Evolutionary conservation across 768 basidiomycete species (phyloP), one percentile per base, ranked within the genome.

Genomic region (Russula sp.): DNA sequence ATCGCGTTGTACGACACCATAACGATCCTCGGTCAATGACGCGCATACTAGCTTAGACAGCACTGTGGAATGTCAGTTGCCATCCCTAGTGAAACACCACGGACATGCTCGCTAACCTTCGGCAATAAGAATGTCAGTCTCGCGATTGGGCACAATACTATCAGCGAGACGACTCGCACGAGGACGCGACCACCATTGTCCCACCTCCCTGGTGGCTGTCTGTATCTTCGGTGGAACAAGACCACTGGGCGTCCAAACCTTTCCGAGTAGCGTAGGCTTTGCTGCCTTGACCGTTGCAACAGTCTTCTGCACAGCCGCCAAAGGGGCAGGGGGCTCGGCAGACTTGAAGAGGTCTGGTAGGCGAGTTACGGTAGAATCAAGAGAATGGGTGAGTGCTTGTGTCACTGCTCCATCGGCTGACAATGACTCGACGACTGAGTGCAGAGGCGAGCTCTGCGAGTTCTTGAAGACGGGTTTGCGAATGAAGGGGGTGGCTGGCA

Each of bases 1-100:
- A 69, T 94, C 93, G 11, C 88, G 78, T 70, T 94, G 93, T 13
- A 93, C 89, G 38, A 86, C 81, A 22, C 92, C 92, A 69, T 86
- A 93, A 20, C 80, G 78, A 73, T 95, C 92, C 71, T 93, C 93
- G 1, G 78, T 76, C 14, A 94, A 74, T 5, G 92, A 93, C 0
- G 85, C 83, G 61, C 84, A 87, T 7, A 81, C 78, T 8, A 93
- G 75, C 52, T 80, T 78, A 1, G 87, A 81, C 4, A 94, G 76
- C 6, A 83, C 90, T 91, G 66, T n/a, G 14, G 49, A 5, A 51
- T 29, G 62, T 16, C 41, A 45, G 57, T 34, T 39, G 41, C 10
- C 36, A 48, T 45, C 35, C 7, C 59, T 42, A 38, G 46, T 25
- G 25, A 47, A n/a, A 35, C 20, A 11, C 56, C 11, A 13, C 13